These are phyloP conservation scores for Hypomyces perniciosus DNA, from an alignment of 2,329 filamentous ascomycete species.

Conservation along the genomic window DNA sequence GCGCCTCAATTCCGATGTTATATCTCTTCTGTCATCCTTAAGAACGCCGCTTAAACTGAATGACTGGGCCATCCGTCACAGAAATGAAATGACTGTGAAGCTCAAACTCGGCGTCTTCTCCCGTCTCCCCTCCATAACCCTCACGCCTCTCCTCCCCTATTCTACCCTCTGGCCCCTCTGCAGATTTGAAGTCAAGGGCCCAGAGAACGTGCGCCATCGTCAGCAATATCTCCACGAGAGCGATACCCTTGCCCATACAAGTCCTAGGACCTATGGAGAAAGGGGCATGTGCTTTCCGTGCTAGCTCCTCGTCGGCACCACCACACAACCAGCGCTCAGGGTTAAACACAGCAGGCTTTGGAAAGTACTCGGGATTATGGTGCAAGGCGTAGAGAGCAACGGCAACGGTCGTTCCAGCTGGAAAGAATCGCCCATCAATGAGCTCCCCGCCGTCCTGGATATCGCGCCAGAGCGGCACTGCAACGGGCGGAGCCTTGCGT, in stretches of 20 bases:
- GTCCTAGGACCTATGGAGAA: background rate
- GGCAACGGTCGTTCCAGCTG: constrained; percentile 1
- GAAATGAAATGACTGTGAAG: background rate
- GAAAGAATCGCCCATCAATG: constrained; percentile 9
- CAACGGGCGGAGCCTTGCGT: constrained; percentile 3
- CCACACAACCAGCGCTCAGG: constrained; percentile 10
- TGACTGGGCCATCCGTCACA: background rate
- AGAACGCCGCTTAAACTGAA: background rate
- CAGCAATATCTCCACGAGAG: background rate
- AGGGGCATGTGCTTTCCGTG: background rate
- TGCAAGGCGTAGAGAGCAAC: constrained; percentile 1
- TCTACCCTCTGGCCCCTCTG: background rate
- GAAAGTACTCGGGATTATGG: constrained; percentile 8
- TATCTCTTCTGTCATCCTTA: too few species aligned
- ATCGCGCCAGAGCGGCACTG: constrained; percentile 5
- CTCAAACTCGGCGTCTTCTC: background rate
- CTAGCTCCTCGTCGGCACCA: background rate
- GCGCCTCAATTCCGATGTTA: too few species aligned
- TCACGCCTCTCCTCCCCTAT: background rate
- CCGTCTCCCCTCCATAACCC: background rate
- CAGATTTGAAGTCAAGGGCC: background rate
- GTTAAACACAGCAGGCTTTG: background rate
- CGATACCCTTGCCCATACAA: background rate
- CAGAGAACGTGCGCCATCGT: background rate
- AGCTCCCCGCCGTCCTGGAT: background rate